A percentile compares a stretch with the other conserved stretches of the same genome.
Conservation (phyloP, 2,329 filamentous ascomycete genomes). For the Cladophialophora psammophila region DNA sequence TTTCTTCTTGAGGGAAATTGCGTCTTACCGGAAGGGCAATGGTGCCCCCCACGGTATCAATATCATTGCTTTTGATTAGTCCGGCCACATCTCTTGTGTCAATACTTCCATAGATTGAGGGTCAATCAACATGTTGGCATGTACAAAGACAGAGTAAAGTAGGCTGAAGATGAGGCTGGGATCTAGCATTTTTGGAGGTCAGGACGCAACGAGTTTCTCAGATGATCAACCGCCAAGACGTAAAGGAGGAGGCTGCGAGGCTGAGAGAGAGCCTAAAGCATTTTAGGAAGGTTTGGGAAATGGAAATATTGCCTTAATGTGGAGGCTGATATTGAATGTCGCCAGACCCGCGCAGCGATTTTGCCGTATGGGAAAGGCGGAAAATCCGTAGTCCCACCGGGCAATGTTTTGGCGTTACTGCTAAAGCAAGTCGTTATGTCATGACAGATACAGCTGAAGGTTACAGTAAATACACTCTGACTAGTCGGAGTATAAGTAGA, state of each 20-base stretch:
- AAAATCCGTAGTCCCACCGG: not conserved
- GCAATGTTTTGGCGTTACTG: not conserved
- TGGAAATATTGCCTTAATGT: not conserved
- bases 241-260: not conserved
- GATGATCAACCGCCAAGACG: not conserved
- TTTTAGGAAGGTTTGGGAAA: not conserved
- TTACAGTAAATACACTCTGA: not conserved
- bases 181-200: not conserved
- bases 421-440: not conserved
- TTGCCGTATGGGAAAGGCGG: not conserved
- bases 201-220: not conserved
- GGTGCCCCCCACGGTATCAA: not conserved
- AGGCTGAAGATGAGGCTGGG: not conserved
- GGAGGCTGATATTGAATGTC: not conserved
- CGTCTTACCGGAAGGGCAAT: not conserved
- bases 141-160: not conserved
- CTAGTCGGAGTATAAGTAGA: not conserved
- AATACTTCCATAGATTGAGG: not conserved
- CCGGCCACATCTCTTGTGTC: not conserved
- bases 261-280: not conserved
- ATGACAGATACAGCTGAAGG: not conserved
- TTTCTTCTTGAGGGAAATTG: not conserved
- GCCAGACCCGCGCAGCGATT: not conserved
- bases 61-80: not conserved
- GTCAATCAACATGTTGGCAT: not conserved